Evolutionary conservation across 2,329 filamentous ascomycete genomes (phyloP).

Genomic region (Whalleya microplaca): DNA sequence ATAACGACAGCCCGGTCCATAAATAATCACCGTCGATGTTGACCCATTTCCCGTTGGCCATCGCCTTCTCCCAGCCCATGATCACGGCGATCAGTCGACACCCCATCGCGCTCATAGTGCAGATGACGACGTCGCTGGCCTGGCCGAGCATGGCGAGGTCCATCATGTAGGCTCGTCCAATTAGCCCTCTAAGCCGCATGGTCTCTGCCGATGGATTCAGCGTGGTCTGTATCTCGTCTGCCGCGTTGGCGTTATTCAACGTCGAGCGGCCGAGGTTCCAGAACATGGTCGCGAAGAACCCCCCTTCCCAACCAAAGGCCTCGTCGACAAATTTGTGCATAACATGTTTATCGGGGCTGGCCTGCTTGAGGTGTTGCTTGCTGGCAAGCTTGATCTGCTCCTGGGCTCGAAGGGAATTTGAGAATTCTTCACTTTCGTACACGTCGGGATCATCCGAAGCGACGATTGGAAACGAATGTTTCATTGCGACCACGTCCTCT

Average conservation of each 20-base stretch:
- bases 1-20: slow-evolving; percentile 55
- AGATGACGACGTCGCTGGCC: slow-evolving; percentile 72
- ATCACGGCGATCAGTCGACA: slow-evolving; percentile 81
- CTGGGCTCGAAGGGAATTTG: slow-evolving; percentile 65
- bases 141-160: slow-evolving; percentile 75
- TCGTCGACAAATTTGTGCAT: slow-evolving; percentile 74
- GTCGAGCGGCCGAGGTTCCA: slow-evolving; percentile 70
- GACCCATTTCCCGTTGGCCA: slow-evolving; percentile 66
- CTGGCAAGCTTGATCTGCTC: slow-evolving; percentile 76
- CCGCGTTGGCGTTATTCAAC: slow-evolving; percentile 42
- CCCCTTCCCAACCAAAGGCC: slow-evolving; percentile 83
- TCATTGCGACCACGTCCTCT: slow-evolving; percentile 42
- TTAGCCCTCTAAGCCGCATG: slow-evolving; percentile 70
- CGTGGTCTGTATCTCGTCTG: slow-evolving; percentile 37
- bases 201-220: slow-evolving; percentile 53
- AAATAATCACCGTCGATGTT: slow-evolving; percentile 76
- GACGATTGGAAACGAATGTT: slow-evolving; percentile 60
- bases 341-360: slow-evolving; percentile 48
- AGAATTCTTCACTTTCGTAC: slow-evolving; percentile 67
- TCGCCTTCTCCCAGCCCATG: slow-evolving; percentile 79
- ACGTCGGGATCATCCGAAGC: slow-evolving; percentile 84
- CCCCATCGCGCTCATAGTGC: slow-evolving; percentile 72
- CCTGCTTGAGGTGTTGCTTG: slow-evolving; percentile 53
- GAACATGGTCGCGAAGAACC: slow-evolving; percentile 82
- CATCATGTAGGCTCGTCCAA: slow-evolving; percentile 81